Conservation (phyloP, 1,284 basidiomycete genomes). For the Marasmius sp. region DNA sequence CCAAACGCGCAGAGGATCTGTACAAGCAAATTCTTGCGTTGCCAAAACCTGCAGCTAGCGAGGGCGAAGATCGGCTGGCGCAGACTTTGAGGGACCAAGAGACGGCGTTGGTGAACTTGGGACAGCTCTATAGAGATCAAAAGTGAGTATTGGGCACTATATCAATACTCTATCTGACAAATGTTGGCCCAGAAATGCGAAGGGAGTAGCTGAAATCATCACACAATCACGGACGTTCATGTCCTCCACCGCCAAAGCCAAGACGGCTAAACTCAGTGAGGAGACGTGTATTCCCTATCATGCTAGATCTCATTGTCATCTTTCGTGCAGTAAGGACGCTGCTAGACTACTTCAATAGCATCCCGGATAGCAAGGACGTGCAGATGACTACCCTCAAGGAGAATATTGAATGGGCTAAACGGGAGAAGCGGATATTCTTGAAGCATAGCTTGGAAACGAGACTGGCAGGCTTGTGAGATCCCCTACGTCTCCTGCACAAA, state of each 20-base stretch:
- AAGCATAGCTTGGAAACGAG: conserved; percentile 94
- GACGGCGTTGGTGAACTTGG: conserved; percentile 82
- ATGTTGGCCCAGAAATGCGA: conserved; percentile 63
- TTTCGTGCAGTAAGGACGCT: conserved; percentile 76
- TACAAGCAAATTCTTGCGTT: conserved; percentile 65
- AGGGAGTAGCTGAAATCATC: conserved; percentile 86
- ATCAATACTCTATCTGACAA: not conserved
- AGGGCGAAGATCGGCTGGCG: conserved; percentile 37
- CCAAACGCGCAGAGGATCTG: conserved; percentile 56
- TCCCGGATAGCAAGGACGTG: conserved; percentile 74
- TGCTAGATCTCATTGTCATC: conserved; percentile 10
- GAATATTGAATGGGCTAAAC: conserved; percentile 92
- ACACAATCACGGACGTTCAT: conserved; percentile 88
- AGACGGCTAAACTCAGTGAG: conserved; percentile 95
- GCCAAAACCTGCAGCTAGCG: conserved; percentile 8
- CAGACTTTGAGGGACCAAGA: conserved; percentile 81
- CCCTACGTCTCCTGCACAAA: not conserved
- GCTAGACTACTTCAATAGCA: conserved; percentile 84
- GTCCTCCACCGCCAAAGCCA: conserved; percentile 95
- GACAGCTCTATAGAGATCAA: conserved; percentile 85
- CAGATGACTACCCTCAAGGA: conserved; percentile 88
- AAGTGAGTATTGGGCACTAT: conserved; percentile 49
- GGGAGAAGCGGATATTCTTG: conserved; percentile 93
- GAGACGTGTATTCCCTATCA: not conserved
- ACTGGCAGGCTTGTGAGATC: conserved; percentile 76